Evolutionary conservation across 805 yeast genomes (phyloP), one percentile per base, ranked within the genome.

Genomic region (Starmerella kuoi): DNA sequence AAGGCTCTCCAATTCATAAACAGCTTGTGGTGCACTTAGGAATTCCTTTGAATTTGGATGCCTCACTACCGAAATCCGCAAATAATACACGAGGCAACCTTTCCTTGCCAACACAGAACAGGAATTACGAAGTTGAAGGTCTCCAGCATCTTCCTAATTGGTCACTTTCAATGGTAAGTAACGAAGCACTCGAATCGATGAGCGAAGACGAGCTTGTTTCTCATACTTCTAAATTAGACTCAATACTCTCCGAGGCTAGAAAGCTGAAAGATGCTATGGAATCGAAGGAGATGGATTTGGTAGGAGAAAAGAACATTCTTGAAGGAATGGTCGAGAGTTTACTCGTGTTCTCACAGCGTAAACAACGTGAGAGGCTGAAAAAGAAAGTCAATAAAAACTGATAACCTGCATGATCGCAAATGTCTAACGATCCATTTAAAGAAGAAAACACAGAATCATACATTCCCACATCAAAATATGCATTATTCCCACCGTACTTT

Each of bases 241-340:
- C 25, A 3, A 66, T 69, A 18, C 52, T 73, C 23, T 53, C 51
- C 20, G 55, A 50, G 3, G 62, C 74, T 2, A 66, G 67, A 40
- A 55, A 47, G 8, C 54, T 67, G 26, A 55, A 72, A 12, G 57
- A 65, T 12, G 63, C 72, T 9, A 77, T 87, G 80, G 66, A 66
- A 37, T 59, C 69, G 46, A 65, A 70, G 45, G 64, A 70, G 37
- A 57, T 59, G 27, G 74, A 69, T 7, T 61, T 77, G 17, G 64
- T 64, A 43, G 70, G 67, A 33, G 93, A 86, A 58, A 80, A 82
- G 53, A 72, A 71, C 26, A 74, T 87, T 14, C 86, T 79, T 56
- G 94, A 88, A 52, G 70, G 79, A 2, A 94, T 91, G 51, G 86
- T 91, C 32, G 94, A 85, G 56, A 86, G 84, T 53, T 64, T 87